Conservation (phyloP, 345 rosid genomes). For the Lenwebbia sp. region DNA sequence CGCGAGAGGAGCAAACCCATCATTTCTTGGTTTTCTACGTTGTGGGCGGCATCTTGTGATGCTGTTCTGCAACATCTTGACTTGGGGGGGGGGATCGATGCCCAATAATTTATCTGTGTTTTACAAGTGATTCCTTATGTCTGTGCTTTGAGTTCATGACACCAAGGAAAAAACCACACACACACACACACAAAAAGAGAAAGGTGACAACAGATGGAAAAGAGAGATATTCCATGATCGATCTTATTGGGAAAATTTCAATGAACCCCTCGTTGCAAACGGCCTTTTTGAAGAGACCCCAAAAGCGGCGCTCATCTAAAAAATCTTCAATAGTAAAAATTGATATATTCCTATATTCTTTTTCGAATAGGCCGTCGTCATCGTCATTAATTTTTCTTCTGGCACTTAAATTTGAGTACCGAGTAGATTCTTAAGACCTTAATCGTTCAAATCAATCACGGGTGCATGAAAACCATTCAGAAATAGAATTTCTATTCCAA, state of each 20-base stretch:
- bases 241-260: not conserved
- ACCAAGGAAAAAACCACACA: not conserved
- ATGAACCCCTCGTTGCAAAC: not conserved
- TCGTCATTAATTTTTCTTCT: too few species aligned
- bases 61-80: not conserved
- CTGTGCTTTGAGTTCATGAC: not conserved
- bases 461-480: too few species aligned
- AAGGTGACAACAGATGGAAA: not conserved
- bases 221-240: not conserved
- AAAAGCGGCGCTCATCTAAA: not conserved
- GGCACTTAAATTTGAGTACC: too few species aligned
- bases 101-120: not conserved
- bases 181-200: not conserved
- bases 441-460: too few species aligned
- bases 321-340: not conserved
- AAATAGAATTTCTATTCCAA: too few species aligned
- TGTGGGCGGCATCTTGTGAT: not conserved
- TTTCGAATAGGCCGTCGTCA: too few species aligned
- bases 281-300: not conserved
- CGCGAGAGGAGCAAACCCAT: not conserved
- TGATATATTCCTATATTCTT: too few species aligned
- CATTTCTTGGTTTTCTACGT: not conserved
- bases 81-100: not conserved
- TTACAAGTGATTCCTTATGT: not conserved
- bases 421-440: too few species aligned